These are phyloP conservation scores for Rhizopogon vulgaris DNA, from an alignment of 768 basidiomycete genomes.

Conservation along the genomic window DNA sequence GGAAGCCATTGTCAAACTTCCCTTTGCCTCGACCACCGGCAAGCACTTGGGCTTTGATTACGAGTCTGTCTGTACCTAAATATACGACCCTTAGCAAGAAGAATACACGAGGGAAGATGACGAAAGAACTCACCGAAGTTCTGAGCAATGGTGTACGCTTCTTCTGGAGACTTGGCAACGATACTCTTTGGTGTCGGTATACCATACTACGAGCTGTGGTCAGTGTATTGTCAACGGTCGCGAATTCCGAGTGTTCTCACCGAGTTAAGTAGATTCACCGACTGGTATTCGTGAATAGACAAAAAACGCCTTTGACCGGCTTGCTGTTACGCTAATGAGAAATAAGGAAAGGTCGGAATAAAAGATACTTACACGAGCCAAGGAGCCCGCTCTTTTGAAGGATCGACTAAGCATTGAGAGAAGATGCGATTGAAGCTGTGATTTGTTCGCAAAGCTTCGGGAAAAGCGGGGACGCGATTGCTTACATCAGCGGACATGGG, in stretches of 20 bases:
- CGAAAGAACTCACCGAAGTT: conserved; percentile 60
- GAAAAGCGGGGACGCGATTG: conserved; percentile 11
- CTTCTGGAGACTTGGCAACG: conserved; percentile 80
- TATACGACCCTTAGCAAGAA: not conserved
- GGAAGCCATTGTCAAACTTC: conserved; percentile 90
- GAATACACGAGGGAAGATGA: not conserved
- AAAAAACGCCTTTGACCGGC: conserved; percentile 85
- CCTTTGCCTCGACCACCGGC: conserved; percentile 99
- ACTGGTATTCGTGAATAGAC: conserved; percentile 98
- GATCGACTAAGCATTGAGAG: conserved; percentile 53
- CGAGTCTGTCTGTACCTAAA: conserved; percentile 69
- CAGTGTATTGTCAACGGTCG: not conserved
- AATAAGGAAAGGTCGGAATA: not conserved
- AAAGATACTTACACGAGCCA: conserved; percentile 49
- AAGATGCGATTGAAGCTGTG: conserved; percentile 4
- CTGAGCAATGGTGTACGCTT: conserved; percentile 86
- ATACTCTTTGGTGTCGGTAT: conserved; percentile 92
- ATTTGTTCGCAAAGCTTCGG: conserved; percentile 7
- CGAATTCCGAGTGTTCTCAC: conserved; percentile 36
- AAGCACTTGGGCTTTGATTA: conserved; percentile 98
- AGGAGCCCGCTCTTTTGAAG: conserved; percentile 55
- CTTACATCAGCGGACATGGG: conserved; percentile 36
- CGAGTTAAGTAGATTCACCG: conserved; percentile 89
- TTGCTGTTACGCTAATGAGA: conserved; percentile 24
- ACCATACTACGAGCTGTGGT: conserved; percentile 62